These are phyloP conservation scores for Macrolepiota albuminosa DNA, from an alignment of 768 basidiomycete species.

Conservation along the genomic window DNA sequence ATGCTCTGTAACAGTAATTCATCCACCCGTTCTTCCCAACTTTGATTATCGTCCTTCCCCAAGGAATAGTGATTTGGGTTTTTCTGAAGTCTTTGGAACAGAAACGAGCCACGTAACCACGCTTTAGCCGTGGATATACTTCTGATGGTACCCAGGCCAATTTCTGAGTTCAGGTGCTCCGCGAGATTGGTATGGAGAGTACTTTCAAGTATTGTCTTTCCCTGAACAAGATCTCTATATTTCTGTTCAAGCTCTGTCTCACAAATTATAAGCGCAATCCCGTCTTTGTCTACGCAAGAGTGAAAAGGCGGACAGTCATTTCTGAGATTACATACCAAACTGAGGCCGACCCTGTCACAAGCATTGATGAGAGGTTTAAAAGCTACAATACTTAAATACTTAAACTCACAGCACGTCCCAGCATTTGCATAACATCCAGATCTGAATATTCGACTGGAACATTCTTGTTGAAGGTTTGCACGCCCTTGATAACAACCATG, in stretches of 20 bases:
- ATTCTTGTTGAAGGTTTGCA: conserved; percentile 71
- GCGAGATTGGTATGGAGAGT: conserved; percentile 76
- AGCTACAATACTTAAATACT: not conserved
- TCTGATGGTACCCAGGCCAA: conserved; percentile 81
- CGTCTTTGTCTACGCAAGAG: conserved; percentile 61
- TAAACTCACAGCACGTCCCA: conserved; percentile 77
- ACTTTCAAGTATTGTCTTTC: conserved; percentile 79
- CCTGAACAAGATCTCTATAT: conserved; percentile 65
- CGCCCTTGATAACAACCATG: conserved; percentile 90
- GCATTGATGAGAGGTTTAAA: not conserved
- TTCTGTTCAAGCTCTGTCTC: conserved; percentile 67
- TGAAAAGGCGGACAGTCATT: not conserved
- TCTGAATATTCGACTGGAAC: conserved; percentile 80
- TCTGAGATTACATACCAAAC: conserved; percentile 50
- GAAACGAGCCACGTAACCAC: conserved; percentile 84
- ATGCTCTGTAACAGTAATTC: conserved; percentile 71
- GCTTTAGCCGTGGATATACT: conserved; percentile 62
- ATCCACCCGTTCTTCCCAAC: conserved; percentile 70
- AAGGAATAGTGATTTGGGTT: conserved; percentile 79
- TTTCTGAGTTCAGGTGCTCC: conserved; percentile 94
- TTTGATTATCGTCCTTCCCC: conserved; percentile 47
- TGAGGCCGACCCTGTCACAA: conserved; percentile 77
- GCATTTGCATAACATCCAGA: conserved; percentile 93
- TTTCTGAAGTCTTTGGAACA: conserved; percentile 79
- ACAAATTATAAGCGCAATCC: conserved; percentile 80